Evolutionary conservation across 2,329 filamentous ascomycete genomes (phyloP).

Genomic region (Boeremia exigua): DNA sequence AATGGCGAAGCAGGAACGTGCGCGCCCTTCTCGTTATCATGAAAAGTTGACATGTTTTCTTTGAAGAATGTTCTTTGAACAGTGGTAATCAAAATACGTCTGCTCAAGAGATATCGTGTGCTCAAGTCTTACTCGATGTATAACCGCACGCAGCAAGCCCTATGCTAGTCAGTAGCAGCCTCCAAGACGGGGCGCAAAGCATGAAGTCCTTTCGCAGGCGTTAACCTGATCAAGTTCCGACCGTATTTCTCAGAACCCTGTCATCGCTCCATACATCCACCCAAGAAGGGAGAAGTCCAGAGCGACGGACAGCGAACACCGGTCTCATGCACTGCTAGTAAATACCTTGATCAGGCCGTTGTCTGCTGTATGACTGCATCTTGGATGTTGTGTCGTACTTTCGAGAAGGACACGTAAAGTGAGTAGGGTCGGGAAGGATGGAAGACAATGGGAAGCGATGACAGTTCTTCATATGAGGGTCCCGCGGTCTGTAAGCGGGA

Average conservation of each 20-base stretch:
- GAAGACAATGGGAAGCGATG: background rate
- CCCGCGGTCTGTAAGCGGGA: slow-evolving; percentile 11
- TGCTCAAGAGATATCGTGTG: background rate
- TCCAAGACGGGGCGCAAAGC: slow-evolving; percentile 44
- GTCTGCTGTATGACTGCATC: slow-evolving; percentile 44
- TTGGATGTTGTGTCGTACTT: slow-evolving; percentile 38
- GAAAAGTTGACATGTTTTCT: background rate
- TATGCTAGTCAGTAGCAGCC: slow-evolving; percentile 41
- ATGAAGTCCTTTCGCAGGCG: slow-evolving; percentile 62
- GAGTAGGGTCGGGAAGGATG: background rate
- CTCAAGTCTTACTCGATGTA: background rate
- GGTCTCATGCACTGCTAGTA: slow-evolving; percentile 44
- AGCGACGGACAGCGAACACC: slow-evolving; percentile 37
- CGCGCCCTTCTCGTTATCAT: slow-evolving; percentile 21
- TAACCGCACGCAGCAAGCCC: slow-evolving; percentile 25
- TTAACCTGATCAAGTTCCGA: slow-evolving; percentile 62
- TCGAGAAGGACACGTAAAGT: background rate
- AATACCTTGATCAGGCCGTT: slow-evolving; percentile 47
- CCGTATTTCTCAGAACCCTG: slow-evolving; percentile 60
- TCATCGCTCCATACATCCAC: background rate
- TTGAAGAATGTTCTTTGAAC: background rate
- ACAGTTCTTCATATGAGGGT: background rate
- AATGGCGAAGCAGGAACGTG: slow-evolving; percentile 11
- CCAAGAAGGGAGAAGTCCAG: background rate
- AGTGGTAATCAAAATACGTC: background rate